These are phyloP conservation scores for Oldenlandia corymbosa DNA, from an alignment of 257 asterid genomes.

Conservation along the genomic window DNA sequence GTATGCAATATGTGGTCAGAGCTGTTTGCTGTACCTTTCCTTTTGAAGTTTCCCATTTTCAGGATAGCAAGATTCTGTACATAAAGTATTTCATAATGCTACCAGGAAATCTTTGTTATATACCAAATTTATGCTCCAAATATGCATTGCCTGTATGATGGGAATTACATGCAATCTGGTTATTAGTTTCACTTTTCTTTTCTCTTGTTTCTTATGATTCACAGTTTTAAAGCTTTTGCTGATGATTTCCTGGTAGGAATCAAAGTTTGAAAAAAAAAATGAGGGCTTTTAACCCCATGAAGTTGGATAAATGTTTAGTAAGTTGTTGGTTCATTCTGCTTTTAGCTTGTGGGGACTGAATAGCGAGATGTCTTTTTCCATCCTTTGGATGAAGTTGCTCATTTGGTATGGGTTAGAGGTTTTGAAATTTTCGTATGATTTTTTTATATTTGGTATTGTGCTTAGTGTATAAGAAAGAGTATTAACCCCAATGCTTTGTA, in stretches of 20 bases:
- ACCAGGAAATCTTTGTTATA: neutral
- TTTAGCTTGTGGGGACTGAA: neutral
- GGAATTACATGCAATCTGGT: no score
- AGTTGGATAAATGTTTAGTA: no score
- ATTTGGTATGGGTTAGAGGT: no score
- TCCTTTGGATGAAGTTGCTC: neutral
- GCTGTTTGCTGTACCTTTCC: neutral
- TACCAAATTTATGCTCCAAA: neutral
- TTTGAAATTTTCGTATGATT: no score
- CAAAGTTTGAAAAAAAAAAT: no score
- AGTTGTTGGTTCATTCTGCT: neutral
- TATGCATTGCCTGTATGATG: neutral
- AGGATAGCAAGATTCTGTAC: neutral
- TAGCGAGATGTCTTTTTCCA: neutral
- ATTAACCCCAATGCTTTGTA: no score
- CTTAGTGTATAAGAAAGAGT: no score
- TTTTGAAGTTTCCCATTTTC: neutral
- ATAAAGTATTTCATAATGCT: neutral
- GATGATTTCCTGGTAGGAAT: no score
- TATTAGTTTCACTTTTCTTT: neutral
- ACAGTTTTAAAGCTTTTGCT: no score
- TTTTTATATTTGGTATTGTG: no score
- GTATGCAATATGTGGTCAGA: slow-evolving; percentile 24
- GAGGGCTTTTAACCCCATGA: no score
- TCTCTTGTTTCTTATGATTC: neutral